These are phyloP conservation scores for Boletus sp. DNA, from an alignment of 768 basidiomycete species.

Conservation along the genomic window DNA sequence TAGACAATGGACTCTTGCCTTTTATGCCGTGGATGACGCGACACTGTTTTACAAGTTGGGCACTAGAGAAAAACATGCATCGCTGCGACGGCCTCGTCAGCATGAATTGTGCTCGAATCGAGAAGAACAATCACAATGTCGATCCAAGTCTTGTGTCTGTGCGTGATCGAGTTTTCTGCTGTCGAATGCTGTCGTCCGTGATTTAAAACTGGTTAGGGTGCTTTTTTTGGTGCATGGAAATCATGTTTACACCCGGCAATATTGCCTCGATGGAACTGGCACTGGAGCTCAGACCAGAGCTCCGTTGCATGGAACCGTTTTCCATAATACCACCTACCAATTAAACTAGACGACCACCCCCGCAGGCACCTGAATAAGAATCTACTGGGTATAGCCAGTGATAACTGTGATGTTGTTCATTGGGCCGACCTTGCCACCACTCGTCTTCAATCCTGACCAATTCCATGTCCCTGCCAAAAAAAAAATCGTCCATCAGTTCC, in stretches of 20 bases:
- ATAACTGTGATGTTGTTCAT: conserved; percentile 37
- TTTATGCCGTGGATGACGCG: no score
- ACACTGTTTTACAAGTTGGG: background rate
- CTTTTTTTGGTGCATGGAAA: background rate
- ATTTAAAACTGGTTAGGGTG: background rate
- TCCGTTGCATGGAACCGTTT: background rate
- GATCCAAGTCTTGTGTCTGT: background rate
- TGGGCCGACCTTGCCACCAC: conserved; percentile 41
- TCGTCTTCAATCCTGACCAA: conserved; percentile 46
- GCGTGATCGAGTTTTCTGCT: background rate
- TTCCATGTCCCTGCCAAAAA: conserved; percentile 39
- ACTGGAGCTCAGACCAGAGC: background rate
- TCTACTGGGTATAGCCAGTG: conserved; percentile 32
- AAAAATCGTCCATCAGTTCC: background rate
- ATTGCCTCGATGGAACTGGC: no score
- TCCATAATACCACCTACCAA: background rate
- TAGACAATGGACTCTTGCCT: background rate
- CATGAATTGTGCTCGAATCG: background rate
- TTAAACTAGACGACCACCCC: background rate
- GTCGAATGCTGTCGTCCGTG: background rate
- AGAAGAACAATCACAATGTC: background rate
- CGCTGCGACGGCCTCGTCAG: background rate
- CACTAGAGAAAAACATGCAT: background rate
- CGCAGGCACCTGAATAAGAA: background rate
- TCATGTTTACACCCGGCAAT: no score